phyloP scores from a whole-genome alignment of 2,329 filamentous ascomycete genomes.

The Neofusicoccum parvum region DNA sequence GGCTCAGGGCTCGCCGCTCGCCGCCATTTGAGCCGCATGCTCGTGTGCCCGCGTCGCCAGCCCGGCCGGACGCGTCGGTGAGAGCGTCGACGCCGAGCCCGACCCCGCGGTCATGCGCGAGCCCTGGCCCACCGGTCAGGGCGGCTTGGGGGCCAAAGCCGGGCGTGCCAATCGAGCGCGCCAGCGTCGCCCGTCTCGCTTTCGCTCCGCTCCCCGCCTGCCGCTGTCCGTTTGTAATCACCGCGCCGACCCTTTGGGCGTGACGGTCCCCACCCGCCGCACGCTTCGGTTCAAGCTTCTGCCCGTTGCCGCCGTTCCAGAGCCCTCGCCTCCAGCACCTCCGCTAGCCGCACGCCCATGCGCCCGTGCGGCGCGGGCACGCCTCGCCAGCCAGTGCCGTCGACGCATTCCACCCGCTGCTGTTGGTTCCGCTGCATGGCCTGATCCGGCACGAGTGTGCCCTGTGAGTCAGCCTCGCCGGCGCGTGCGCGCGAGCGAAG shows the following conservation, averaged over 20 bases:
- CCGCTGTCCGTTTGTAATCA: conserved; percentile 14
- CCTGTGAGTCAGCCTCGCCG: conserved; percentile 23
- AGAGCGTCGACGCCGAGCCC: neutral
- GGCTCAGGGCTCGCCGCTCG: neutral
- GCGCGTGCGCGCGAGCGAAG: neutral
- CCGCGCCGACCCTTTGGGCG: neutral
- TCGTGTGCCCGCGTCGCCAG: neutral
- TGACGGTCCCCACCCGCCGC: neutral
- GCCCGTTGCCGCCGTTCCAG: neutral
- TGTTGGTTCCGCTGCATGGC: neutral
- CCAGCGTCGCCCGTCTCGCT: neutral
- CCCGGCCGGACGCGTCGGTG: neutral
- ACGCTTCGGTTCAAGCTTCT: neutral
- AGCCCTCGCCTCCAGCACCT: neutral
- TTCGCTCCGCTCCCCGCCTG: neutral
- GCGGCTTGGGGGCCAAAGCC: conserved; percentile 6
- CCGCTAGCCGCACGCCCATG: neutral
- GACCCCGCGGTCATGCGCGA: neutral
- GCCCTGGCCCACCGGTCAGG: neutral
- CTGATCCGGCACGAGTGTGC: conserved; percentile 3
- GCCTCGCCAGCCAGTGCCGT: neutral
- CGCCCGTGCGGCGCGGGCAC: neutral
- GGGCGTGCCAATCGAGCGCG: too few relatives aligned
- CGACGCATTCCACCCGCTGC: neutral
- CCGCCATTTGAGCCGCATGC: conserved; percentile 14